Conservation (phyloP, 805 yeast species). For the Candida orba region DNA sequence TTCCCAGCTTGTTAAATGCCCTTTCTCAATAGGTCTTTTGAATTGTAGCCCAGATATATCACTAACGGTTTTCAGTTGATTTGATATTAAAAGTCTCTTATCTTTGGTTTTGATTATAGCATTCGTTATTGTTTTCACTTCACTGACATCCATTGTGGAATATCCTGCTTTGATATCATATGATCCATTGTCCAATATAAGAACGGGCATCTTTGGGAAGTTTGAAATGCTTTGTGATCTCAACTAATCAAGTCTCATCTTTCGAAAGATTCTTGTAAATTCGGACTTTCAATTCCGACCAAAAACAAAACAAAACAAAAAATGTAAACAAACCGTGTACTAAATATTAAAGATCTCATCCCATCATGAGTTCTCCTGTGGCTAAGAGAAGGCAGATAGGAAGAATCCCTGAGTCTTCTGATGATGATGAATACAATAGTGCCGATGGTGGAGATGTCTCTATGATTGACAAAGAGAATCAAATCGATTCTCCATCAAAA, state of each 20-base stretch:
- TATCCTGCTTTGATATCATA: slow-evolving; percentile 67
- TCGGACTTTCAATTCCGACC: no score
- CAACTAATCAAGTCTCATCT: no score
- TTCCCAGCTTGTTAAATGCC: slow-evolving; percentile 89
- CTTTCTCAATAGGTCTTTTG: slow-evolving; percentile 81
- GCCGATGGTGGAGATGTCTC: slow-evolving; percentile 10
- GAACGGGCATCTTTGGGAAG: no score
- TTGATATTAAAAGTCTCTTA: slow-evolving; percentile 65
- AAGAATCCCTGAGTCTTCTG: slow-evolving; percentile 7
- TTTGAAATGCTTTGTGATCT: no score
- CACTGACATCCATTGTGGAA: slow-evolving; percentile 26
- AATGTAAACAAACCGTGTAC: no score
- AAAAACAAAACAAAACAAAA: not conserved
- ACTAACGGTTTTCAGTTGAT: slow-evolving; percentile 52
- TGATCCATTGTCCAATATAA: slow-evolving; percentile 88
- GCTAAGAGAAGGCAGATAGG: slow-evolving; percentile 18
- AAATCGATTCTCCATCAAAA: slow-evolving; percentile 15
- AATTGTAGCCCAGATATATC: slow-evolving; percentile 70
- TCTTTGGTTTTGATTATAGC: slow-evolving; percentile 70
- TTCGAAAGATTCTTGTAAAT: no score
- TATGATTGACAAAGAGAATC: slow-evolving; percentile 15
- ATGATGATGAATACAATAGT: slow-evolving; percentile 12
- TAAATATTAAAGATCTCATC: no score
- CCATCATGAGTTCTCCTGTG: slow-evolving; percentile 21
- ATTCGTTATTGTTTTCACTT: slow-evolving; percentile 53